Evolutionary conservation across 495 filamentous ascomycete species (phyloP), one percentile per base, ranked within the genome.

Genomic region (Penicillium pulvis): DNA sequence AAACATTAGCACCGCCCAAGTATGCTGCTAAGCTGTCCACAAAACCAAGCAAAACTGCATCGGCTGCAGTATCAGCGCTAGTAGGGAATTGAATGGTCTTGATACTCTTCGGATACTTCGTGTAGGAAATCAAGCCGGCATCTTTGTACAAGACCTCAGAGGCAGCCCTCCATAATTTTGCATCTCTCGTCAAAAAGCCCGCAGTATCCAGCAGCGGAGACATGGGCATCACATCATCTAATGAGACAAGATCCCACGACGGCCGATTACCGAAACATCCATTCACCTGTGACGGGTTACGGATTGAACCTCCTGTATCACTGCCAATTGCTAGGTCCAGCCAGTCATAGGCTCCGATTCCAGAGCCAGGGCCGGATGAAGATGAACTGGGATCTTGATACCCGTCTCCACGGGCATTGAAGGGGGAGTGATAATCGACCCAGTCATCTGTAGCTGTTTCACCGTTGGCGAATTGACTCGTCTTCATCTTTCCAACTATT

Each of bases 401-500:
- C 10, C 75, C 75, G 50, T 79, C 76, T 10, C 74, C 76, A 41
- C 76, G 65, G 8, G 76, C 72, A 39, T 79, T 78, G 62, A 78
- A 78, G 8, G 76, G 75, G 20, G 65, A 70, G 57, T 72, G 74
- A 50, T 72, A 77, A 44, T 78, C 76, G 2, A 75, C 67, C 75
- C 76, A 74, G 57, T 71, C 73, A 31, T 65, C 75, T 16, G 68
- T 75, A 1, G 74, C 62, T 4, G 53, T 57, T 42, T 78, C 70
- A 4, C 73, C 72, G 26, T 75, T 72, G 10, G 77, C 73, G 53
- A 83, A 76, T 56, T 83, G 79, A 10, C 67, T 71, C 0, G 77
- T 78, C 26, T 76, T 77, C 36, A 72, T 76, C 55, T 82, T 81
- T 3, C 80, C 80, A 0, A 83, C 71, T 31, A 81, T 53, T 7